Evolutionary conservation across 2,329 filamentous ascomycete species (phyloP).

Genomic region (Acephala macrosclerotiorum): DNA sequence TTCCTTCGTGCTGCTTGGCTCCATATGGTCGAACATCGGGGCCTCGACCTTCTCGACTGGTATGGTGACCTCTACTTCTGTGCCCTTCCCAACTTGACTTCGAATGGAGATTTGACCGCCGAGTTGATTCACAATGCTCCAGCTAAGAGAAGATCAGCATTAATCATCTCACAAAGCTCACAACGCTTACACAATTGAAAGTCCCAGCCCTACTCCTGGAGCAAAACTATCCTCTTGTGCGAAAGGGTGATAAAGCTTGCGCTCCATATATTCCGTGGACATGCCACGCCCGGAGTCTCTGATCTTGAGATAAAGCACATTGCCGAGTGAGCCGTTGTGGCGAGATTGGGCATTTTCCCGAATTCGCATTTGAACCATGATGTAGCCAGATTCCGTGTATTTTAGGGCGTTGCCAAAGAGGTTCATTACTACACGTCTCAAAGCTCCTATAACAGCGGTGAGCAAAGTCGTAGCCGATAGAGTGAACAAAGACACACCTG

Average conservation of each 20-base stretch:
- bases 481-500: conserved; percentile 27
- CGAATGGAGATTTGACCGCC: conserved; percentile 66
- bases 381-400: conserved; percentile 60
- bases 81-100: conserved; percentile 60
- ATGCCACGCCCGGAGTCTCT: conserved; percentile 69
- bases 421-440: conserved; percentile 60
- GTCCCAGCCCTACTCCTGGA: conserved; percentile 65
- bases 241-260: conserved; percentile 66
- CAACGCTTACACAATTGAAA: conserved; percentile 65
- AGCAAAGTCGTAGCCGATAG: not conserved
- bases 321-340: not conserved
- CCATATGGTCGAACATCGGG: not conserved
- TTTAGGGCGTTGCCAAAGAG: conserved; percentile 67
- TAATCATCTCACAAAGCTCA: not conserved
- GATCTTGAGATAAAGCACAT: conserved; percentile 50
- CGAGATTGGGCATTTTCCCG: conserved; percentile 10
- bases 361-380: conserved; percentile 49
- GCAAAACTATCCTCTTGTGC: conserved; percentile 67
- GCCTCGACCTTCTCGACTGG: conserved; percentile 39
- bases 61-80: conserved; percentile 58
- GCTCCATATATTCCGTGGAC: conserved; percentile 64
- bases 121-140: conserved; percentile 63
- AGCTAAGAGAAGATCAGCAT: conserved; percentile 22
- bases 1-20: conserved; percentile 8
- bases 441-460: conserved; percentile 26